Evolutionary conservation across 2,329 filamentous ascomycete genomes (phyloP).

Genomic region (Aotearoamyces nothofagi): DNA sequence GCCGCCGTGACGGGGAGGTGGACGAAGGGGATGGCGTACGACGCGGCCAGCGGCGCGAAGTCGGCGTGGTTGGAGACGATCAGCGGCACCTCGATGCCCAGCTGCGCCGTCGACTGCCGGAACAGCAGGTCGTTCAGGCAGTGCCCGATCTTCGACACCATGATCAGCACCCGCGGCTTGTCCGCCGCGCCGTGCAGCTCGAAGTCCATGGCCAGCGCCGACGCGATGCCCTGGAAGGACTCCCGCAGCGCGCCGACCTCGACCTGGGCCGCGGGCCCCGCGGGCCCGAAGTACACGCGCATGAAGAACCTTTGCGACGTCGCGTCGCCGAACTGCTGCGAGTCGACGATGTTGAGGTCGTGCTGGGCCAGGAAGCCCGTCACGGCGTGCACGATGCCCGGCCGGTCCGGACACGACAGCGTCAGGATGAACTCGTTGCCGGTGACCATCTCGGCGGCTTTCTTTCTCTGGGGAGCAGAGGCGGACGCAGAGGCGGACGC

Average conservation of each 20-base stretch:
- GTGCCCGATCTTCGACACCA: constrained; percentile 82
- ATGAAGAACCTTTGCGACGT: constrained; percentile 70
- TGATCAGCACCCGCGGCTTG: constrained; percentile 67
- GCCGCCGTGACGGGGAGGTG: constrained; percentile 69
- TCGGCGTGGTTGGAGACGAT: constrained; percentile 72
- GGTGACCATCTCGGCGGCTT: constrained; percentile 31
- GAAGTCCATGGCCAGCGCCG: constrained; percentile 53
- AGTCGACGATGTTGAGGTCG: constrained; percentile 67
- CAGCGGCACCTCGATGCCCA: constrained; percentile 55
- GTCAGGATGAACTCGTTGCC: constrained; percentile 43
- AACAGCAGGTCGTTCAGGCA: constrained; percentile 75
- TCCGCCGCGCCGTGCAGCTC: constrained; percentile 51
- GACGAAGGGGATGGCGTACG: constrained; percentile 65
- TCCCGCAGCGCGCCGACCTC: constrained; percentile 32
- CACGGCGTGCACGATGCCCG: constrained; percentile 74
- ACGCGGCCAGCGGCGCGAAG: constrained; percentile 49
- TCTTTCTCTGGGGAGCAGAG: background rate
- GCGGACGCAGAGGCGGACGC: no score
- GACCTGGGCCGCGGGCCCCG: constrained; percentile 24
- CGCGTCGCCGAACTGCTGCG: constrained; percentile 72
- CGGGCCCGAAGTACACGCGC: constrained; percentile 67
- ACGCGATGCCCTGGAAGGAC: constrained; percentile 45
- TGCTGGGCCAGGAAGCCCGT: constrained; percentile 61
- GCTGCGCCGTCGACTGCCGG: constrained; percentile 58
- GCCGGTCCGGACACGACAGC: constrained; percentile 70